Conservation (phyloP, 2,329 filamentous ascomycete species). For the Westerdykella ornata region DNA sequence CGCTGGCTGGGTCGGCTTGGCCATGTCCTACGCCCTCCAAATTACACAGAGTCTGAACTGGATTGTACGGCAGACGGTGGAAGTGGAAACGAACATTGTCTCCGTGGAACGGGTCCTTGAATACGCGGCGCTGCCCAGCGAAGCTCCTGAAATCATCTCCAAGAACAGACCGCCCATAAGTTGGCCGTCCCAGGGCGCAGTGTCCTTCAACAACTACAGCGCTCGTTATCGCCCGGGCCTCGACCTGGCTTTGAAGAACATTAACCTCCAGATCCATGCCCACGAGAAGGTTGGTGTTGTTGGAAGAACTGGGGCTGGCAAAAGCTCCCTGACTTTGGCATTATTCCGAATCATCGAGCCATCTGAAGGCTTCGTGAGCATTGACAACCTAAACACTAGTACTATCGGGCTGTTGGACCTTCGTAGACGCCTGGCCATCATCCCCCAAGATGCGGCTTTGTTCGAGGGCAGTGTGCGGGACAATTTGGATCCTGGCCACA, state of each 20-base stretch:
- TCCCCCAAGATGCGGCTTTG: conserved; percentile 92
- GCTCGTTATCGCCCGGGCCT: conserved; percentile 85
- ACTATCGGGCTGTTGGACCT: conserved; percentile 85
- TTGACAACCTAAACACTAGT: conserved; percentile 84
- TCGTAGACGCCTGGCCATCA: conserved; percentile 84
- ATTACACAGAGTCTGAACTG: conserved; percentile 97
- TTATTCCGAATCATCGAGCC: conserved; percentile 96
- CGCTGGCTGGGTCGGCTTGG: conserved; percentile 75
- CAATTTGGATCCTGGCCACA: conserved; percentile 89
- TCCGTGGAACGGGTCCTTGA: conserved; percentile 96
- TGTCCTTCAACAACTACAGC: conserved; percentile 90
- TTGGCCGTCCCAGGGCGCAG: conserved; percentile 84
- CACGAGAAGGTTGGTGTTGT: conserved; percentile 98
- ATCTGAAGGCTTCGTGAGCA: conserved; percentile 71
- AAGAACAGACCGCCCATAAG: conserved; percentile 78
- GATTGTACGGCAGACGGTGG: conserved; percentile 97
- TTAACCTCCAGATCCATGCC: conserved; percentile 86
- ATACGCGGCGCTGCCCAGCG: conserved; percentile 83
- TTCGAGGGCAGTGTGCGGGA: conserved; percentile 92
- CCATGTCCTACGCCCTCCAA: conserved; percentile 95
- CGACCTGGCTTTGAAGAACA: conserved; percentile 86
- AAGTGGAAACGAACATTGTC: conserved; percentile 99
- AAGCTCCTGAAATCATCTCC: conserved; percentile 89
- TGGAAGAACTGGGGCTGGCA: conserved; percentile 90
- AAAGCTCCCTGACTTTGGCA: conserved; percentile 86